Conservation (phyloP, 2,329 filamentous ascomycete species). For the Alternaria consortialis region DNA sequence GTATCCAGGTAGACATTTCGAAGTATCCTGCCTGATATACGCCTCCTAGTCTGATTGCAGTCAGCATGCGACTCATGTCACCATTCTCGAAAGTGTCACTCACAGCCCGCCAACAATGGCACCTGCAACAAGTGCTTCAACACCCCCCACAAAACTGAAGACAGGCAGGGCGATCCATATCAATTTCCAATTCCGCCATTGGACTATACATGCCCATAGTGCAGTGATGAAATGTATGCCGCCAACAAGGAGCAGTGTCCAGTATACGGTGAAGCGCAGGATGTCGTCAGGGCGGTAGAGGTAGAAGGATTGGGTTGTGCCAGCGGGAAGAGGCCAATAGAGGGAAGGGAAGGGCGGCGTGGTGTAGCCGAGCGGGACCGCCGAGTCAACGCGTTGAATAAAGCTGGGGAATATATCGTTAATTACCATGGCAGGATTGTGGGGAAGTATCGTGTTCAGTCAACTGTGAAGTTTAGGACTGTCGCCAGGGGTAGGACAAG, state of each 20-base stretch:
- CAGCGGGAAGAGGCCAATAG: constrained; percentile 73
- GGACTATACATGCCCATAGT: constrained; percentile 75
- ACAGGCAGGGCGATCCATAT: constrained; percentile 77
- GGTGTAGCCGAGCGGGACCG: constrained; percentile 67
- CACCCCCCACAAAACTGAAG: constrained; percentile 74
- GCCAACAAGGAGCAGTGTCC: constrained; percentile 83
- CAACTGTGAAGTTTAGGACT: not conserved
- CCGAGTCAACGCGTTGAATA: constrained; percentile 56
- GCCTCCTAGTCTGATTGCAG: constrained; percentile 70
- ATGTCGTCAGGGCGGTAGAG: constrained; percentile 81
- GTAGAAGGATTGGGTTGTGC: constrained; percentile 65
- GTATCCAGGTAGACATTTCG: constrained; percentile 93
- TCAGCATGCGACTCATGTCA: constrained; percentile 16
- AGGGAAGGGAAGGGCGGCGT: constrained; percentile 82
- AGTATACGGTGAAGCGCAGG: constrained; percentile 86
- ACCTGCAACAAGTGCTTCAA: constrained; percentile 81
- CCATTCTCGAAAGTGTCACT: constrained; percentile 46
- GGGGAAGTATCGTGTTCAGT: not conserved
- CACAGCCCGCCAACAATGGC: constrained; percentile 83
- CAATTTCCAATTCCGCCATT: constrained; percentile 65
- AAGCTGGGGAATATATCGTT: constrained; percentile 46
- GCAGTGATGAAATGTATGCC: constrained; percentile 78
- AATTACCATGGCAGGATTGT: not conserved
- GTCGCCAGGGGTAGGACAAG: not conserved
- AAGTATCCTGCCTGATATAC: constrained; percentile 85